Conservation (phyloP, 176 grass and related monocot species). For the Avena atlantica region DNA sequence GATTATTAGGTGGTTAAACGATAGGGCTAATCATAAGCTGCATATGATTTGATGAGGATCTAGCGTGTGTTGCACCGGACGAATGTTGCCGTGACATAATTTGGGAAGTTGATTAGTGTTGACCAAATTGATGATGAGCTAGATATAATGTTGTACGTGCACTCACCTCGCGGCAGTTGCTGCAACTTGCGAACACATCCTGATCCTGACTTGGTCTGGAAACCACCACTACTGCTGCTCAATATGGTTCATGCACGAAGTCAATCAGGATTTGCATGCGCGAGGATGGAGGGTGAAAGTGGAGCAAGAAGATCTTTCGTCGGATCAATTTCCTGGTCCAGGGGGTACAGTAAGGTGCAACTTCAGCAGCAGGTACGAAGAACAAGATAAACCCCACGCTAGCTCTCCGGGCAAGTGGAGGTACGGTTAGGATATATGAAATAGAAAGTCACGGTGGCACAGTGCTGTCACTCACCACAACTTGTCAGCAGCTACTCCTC, state of each 20-base stretch:
- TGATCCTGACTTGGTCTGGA: background rate
- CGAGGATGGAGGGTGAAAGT: background rate
- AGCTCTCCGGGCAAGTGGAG: background rate
- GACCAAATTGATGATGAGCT: background rate
- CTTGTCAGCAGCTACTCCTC: no score
- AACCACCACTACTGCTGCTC: background rate
- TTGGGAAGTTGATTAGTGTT: background rate
- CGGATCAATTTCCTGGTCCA: background rate
- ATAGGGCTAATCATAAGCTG: background rate
- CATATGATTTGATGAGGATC: background rate
- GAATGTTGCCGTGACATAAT: background rate
- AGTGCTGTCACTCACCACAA: background rate
- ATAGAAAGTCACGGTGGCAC: background rate
- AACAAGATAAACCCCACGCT: conserved; percentile 4
- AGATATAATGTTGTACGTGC: background rate
- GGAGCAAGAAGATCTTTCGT: background rate
- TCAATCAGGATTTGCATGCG: background rate
- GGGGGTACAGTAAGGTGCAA: background rate
- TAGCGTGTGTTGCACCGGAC: background rate
- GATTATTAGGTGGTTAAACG: background rate
- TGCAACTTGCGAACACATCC: background rate
- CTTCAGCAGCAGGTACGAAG: background rate
- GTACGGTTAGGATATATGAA: background rate
- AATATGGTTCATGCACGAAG: background rate
- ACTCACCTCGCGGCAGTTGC: conserved; percentile 1